phyloP scores from a whole-genome alignment of 345 rosid genomes.

The Excoecaria cochinchinensis region DNA sequence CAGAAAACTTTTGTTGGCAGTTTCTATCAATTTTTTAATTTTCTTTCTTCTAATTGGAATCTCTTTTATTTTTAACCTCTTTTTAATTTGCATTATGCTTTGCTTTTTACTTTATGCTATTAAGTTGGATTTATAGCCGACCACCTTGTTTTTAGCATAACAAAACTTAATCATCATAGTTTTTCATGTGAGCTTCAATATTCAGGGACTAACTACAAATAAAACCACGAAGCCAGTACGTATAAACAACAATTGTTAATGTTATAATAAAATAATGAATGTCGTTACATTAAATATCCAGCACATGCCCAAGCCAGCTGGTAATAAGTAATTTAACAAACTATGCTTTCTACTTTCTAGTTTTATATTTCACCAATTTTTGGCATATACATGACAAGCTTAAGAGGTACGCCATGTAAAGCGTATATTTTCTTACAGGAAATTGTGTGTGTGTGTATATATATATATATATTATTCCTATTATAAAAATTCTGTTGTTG shows the following conservation, averaged over 20 bases:
- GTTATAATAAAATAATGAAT: no score
- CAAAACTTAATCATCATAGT: no score
- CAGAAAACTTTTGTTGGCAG: conserved; percentile 13
- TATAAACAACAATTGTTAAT: no score
- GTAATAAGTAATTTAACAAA: not conserved
- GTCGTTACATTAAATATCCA: not conserved
- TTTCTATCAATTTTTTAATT: not conserved
- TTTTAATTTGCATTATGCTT: conserved; percentile 5
- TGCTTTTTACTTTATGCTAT: not conserved
- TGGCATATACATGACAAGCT: not conserved
- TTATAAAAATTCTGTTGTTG: not conserved
- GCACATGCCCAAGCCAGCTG: conserved; percentile 19
- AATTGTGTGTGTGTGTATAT: no score
- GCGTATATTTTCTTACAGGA: not conserved
- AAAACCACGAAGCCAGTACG: no score
- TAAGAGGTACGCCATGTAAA: conserved; percentile 12
- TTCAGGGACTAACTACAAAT: no score
- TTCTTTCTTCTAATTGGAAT: conserved; percentile 4
- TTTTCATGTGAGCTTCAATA: no score
- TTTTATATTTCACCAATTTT: conserved; percentile 20
- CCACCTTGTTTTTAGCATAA: not conserved
- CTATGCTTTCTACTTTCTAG: not conserved
- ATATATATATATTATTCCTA: no score
- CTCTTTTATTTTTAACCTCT: conserved; percentile 12
- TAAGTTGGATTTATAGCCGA: conserved; percentile 14